A percentile compares a stretch with the other conserved stretches of the same genome.
Evolutionary conservation across 2,329 filamentous ascomycete species (phyloP).

Genomic region (Pseudogymnoascus sp.): DNA sequence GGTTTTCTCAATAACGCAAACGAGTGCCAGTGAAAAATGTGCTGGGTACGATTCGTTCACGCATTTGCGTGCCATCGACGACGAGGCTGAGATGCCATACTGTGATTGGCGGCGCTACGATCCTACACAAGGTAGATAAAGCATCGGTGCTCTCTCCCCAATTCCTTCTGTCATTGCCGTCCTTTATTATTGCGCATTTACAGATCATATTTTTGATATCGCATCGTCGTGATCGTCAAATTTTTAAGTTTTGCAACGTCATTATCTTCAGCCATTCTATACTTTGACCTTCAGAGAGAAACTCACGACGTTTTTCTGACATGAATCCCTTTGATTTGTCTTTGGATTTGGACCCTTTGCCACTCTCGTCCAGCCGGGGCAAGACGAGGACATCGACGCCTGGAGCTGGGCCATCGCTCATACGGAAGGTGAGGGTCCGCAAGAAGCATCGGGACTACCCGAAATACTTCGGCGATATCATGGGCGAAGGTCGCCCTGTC

Average conservation of each 20-base stretch:
- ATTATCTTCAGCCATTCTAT: background rate
- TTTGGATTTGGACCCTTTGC: background rate
- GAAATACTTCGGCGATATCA: too few species aligned
- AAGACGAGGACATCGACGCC: background rate
- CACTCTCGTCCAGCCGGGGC: background rate
- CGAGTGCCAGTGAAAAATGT: background rate
- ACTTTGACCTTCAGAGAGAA: background rate
- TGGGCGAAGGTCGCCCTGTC: too few species aligned
- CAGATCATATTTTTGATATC: background rate
- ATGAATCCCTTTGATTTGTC: background rate
- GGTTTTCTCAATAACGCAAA: background rate
- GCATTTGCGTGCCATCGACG: background rate
- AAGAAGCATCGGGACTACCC: too few species aligned
- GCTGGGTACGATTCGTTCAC: background rate
- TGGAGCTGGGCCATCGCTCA: background rate
- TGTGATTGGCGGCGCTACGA: background rate
- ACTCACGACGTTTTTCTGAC: background rate
- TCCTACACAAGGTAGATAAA: background rate
- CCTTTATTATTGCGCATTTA: background rate
- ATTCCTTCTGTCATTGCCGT: background rate
- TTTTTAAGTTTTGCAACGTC: background rate
- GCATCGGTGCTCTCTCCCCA: background rate
- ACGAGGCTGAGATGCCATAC: background rate
- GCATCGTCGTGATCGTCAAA: background rate
- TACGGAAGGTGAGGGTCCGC: background rate